Percentiles rank a stretch among this genome's conserved stretches.
Evolutionary conservation across 73 alveolate genomes (phyloP).

Genomic region (Uronychia setigera): DNA sequence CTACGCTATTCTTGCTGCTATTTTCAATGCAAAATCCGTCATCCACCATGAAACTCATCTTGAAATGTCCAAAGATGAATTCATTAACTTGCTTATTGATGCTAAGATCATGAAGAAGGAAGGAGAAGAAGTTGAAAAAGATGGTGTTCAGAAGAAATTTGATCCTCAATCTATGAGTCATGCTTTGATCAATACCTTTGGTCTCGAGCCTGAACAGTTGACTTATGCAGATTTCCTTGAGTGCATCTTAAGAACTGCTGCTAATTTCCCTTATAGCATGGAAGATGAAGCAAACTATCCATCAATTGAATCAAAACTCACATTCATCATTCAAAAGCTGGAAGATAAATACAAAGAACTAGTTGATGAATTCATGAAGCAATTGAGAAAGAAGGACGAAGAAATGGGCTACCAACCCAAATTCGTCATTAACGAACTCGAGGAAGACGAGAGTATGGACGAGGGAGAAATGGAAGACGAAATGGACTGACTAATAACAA

Average conservation of each 20-base stretch:
- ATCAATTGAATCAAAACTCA: constrained; percentile 52
- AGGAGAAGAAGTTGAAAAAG: constrained; percentile 6
- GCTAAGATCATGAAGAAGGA: constrained; percentile 30
- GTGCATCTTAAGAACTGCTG: constrained; percentile 54
- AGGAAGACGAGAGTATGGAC: no score
- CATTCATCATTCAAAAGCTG: constrained; percentile 19
- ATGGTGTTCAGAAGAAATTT: constrained; percentile 35
- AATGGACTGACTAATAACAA: no score
- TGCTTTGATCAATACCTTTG: constrained; percentile 27
- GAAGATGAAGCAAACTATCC: constrained; percentile 25
- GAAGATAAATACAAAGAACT: constrained; percentile 40
- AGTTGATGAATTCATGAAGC: constrained; percentile 36
- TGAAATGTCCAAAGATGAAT: constrained; percentile 57
- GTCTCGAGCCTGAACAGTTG: constrained; percentile 52
- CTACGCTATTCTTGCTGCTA: constrained; percentile 48
- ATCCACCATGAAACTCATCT: constrained; percentile 38
- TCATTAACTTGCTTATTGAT: constrained; percentile 33
- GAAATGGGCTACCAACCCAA: constrained; percentile 52
- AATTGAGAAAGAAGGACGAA: constrained; percentile 23
- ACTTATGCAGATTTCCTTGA: constrained; percentile 69
- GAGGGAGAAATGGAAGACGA: constrained; percentile 54
- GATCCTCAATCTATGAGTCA: constrained; percentile 15
- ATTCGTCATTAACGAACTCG: constrained; percentile 24
- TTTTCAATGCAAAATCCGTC: constrained; percentile 36
- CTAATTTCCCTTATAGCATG: constrained; percentile 49